A percentile compares a stretch with the other conserved stretches of the same genome.
These are phyloP conservation scores for Panus rudis DNA, from an alignment of 768 basidiomycete genomes.

Conservation along the genomic window DNA sequence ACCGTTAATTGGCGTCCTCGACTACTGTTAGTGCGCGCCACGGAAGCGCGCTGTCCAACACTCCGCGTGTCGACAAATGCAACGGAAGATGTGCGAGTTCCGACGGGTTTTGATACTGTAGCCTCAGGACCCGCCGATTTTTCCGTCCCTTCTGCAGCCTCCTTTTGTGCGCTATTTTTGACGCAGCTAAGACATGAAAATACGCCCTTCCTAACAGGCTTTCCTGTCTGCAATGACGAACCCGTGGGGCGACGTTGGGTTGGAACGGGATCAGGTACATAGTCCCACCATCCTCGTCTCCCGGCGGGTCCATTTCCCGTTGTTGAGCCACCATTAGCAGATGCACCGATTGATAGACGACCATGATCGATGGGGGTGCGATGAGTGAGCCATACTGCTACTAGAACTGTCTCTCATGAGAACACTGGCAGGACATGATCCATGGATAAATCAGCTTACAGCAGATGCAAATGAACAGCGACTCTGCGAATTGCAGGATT, in stretches of 20 bases:
- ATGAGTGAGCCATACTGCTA: constrained; percentile 48
- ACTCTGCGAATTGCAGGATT: constrained; percentile 44
- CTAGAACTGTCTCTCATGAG: constrained; percentile 34
- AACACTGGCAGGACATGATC: no score
- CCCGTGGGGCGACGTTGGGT: constrained; percentile 12
- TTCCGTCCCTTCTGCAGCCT: no score
- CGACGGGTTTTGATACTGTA: constrained; percentile 3
- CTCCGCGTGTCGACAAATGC: not conserved
- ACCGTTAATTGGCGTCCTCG: not conserved
- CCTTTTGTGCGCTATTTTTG: no score
- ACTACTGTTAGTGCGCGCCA: constrained; percentile 2
- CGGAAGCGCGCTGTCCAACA: not conserved
- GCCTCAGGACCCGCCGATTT: constrained; percentile 1
- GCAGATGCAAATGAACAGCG: constrained; percentile 52
- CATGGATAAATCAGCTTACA: constrained; percentile 36
- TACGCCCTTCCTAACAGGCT: no score
- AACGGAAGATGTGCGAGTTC: constrained; percentile 16
- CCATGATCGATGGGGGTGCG: constrained; percentile 45
- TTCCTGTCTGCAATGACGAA: constrained; percentile 9
- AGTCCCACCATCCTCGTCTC: constrained; percentile 40
- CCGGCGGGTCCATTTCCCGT: constrained; percentile 30
- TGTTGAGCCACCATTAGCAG: constrained; percentile 14
- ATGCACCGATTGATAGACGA: constrained; percentile 45
- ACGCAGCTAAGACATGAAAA: no score
- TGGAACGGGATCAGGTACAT: constrained; percentile 23